phyloP scores from a whole-genome alignment of 2,329 filamentous ascomycete genomes.

The Hysterium pulicare region DNA sequence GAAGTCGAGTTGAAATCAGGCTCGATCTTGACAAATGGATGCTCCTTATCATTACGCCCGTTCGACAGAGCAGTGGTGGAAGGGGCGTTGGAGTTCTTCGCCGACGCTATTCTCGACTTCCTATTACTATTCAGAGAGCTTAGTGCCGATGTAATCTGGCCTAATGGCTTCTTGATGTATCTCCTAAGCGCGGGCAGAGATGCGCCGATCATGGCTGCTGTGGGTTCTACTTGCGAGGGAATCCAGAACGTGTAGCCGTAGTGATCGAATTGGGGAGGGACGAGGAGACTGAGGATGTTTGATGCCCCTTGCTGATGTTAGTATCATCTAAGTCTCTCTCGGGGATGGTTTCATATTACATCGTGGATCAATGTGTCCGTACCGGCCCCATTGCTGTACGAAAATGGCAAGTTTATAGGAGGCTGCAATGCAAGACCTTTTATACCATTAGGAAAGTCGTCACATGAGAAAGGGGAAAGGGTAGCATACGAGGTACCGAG shows the following conservation, averaged over 20 bases:
- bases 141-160: background rate
- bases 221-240: conserved; percentile 22
- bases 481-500: conserved; percentile 14
- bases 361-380: conserved; percentile 10
- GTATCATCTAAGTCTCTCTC: too few relatives aligned
- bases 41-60: background rate
- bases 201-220: conserved; percentile 22
- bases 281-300: conserved; percentile 13
- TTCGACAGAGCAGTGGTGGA: background rate
- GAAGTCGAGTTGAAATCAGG: background rate
- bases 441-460: background rate
- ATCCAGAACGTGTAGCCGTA: conserved; percentile 27
- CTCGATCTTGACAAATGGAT: background rate
- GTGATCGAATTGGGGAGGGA: conserved; percentile 22
- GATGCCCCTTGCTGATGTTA: too few relatives aligned
- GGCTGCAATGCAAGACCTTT: conserved; percentile 16
- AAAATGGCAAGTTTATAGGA: conserved; percentile 21
- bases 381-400: conserved; percentile 9
- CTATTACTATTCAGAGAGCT: background rate
- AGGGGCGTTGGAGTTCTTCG: background rate
- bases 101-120: background rate
- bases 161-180: background rate
- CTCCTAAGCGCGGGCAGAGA: conserved; percentile 16
- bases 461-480: conserved; percentile 2
- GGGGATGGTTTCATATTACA: too few relatives aligned